These are phyloP conservation scores for Lizanozyma gosingica DNA, from an alignment of 1,139 yeast species.

Conservation along the genomic window DNA sequence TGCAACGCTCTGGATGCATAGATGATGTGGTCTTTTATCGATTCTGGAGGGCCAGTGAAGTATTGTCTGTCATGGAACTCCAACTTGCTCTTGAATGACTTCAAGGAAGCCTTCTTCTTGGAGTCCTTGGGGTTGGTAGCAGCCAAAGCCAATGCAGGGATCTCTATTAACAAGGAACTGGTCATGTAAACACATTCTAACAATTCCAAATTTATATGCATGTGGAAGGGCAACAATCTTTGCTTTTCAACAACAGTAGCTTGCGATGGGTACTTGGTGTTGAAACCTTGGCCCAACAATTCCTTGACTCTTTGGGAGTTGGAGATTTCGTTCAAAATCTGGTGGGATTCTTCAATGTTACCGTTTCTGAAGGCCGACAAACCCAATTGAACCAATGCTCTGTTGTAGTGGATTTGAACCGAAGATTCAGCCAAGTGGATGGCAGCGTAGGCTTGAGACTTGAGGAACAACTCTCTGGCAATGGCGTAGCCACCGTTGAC, in stretches of 20 bases:
- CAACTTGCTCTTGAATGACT: constrained; percentile 84
- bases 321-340: constrained; percentile 80
- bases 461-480: constrained; percentile 82
- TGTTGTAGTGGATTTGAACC: constrained; percentile 85
- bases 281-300: constrained; percentile 87
- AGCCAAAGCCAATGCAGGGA: constrained; percentile 67
- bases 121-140: constrained; percentile 38
- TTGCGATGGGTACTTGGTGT: constrained; percentile 54
- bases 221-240: constrained; percentile 92
- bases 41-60: constrained; percentile 97
- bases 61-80: constrained; percentile 93
- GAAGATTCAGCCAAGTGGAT: constrained; percentile 80
- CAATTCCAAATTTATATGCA: constrained; percentile 93
- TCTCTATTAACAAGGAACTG: constrained; percentile 80
- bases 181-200: constrained; percentile 93
- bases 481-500: constrained; percentile 72
- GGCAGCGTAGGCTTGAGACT: constrained; percentile 74
- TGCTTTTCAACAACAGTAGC: constrained; percentile 60
- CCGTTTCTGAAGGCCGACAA: constrained; percentile 93
- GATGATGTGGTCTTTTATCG: constrained; percentile 87
- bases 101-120: constrained; percentile 60
- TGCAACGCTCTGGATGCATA: constrained; percentile 88
- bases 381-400: constrained; percentile 94
- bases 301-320: constrained; percentile 85
- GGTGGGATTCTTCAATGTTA: constrained; percentile 78